phyloP scores from a whole-genome alignment of 1,284 basidiomycete species.

The Sporisorium exsertum region DNA sequence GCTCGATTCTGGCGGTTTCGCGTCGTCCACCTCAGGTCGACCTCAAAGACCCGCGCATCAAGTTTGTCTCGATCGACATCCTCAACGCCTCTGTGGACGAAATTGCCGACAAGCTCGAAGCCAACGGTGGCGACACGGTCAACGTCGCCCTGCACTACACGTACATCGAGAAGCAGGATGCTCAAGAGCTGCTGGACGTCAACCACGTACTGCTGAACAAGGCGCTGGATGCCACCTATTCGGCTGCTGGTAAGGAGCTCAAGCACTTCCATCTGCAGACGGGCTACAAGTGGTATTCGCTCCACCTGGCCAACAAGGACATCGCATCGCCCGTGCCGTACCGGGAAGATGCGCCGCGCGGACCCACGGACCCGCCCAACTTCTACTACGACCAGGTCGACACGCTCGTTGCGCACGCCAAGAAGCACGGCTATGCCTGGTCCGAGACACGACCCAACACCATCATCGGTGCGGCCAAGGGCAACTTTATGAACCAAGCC shows the following conservation, averaged over 20 bases:
- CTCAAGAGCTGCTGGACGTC: constrained; percentile 38
- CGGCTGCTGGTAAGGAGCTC: constrained; percentile 30
- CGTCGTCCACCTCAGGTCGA: constrained; percentile 38
- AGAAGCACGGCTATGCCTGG: constrained; percentile 47
- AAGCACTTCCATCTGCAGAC: constrained; percentile 50
- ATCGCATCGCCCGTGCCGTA: constrained; percentile 42
- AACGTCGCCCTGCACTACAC: constrained; percentile 47
- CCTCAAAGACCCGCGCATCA: constrained; percentile 42
- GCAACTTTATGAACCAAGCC: constrained; percentile 52
- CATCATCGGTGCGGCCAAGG: constrained; percentile 50
- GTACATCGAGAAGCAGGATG: constrained; percentile 49
- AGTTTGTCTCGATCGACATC: constrained; percentile 48
- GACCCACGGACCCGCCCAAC: constrained; percentile 40
- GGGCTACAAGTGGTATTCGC: constrained; percentile 53
- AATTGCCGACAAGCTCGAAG: constrained; percentile 31
- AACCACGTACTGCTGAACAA: constrained; percentile 43
- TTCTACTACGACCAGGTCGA: constrained; percentile 51
- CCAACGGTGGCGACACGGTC: constrained; percentile 32
- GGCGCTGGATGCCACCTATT: constrained; percentile 39
- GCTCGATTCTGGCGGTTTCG: constrained; percentile 35
- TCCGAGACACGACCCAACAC: constrained; percentile 49
- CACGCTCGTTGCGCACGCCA: constrained; percentile 38
- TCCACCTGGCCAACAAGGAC: constrained; percentile 46
- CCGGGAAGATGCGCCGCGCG: constrained; percentile 35
- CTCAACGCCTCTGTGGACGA: constrained; percentile 33